Percentiles rank a stretch among this genome's conserved stretches.
Evolutionary conservation across 2,329 filamentous ascomycete species (phyloP).

Genomic region (Phaeosphaeria sp.): DNA sequence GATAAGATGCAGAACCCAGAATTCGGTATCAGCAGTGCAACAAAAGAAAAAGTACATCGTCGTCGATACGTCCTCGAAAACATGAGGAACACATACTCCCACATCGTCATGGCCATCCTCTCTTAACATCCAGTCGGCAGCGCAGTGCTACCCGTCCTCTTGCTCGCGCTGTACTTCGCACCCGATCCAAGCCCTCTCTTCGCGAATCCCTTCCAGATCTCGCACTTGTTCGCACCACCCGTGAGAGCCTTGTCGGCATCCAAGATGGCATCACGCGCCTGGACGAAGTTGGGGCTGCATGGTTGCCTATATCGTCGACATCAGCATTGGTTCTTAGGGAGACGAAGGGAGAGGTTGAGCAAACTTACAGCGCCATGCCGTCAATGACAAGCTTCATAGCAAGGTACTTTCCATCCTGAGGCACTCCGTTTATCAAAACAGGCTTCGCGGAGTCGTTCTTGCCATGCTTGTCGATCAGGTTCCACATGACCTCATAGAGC

Average conservation of each 20-base stretch:
- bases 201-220: constrained; percentile 64
- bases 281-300: constrained; percentile 62
- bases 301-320: constrained; percentile 50
- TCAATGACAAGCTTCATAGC: constrained; percentile 61
- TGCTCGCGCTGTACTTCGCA: constrained; percentile 28
- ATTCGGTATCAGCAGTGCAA: background rate
- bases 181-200: constrained; percentile 61
- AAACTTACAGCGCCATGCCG: constrained; percentile 55
- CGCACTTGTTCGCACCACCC: constrained; percentile 58
- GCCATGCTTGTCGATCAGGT: constrained; percentile 63
- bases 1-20: background rate
- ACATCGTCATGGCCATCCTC: background rate
- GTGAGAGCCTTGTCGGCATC: constrained; percentile 63
- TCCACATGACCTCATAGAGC: constrained; percentile 66
- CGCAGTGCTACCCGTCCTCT: constrained; percentile 30
- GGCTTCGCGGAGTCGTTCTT: constrained; percentile 56
- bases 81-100: background rate
- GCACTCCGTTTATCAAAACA: constrained; percentile 54
- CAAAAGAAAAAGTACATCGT: background rate
- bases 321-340: background rate
- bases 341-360: background rate
- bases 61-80: background rate
- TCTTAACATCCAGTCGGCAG: constrained; percentile 19
- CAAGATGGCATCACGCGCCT: constrained; percentile 62
- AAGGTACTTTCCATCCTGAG: constrained; percentile 62